A percentile compares a stretch with the other conserved stretches of the same genome.
Conservation (phyloP, 768 basidiomycete genomes). For the Gloeostereum incarnatum region DNA sequence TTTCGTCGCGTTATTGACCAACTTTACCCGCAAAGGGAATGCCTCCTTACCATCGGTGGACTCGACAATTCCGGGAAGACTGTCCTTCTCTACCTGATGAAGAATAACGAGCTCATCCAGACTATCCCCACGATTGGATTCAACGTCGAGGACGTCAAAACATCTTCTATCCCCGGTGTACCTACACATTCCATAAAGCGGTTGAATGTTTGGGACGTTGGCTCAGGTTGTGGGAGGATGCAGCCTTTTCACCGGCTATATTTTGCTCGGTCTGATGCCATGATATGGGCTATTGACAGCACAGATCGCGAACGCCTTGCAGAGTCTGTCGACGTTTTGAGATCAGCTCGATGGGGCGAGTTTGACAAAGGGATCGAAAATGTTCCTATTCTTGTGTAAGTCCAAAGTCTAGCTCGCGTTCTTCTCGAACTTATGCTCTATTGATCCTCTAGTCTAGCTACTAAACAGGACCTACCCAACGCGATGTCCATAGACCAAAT, state of each 20-base stretch:
- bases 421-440: neutral
- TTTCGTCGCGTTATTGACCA: no score
- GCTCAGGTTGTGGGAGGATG: slow-evolving; percentile 38
- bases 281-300: slow-evolving; percentile 62
- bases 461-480: slow-evolving; percentile 53
- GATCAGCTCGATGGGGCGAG: no score
- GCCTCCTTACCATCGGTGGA: no score
- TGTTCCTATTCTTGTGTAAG: no score
- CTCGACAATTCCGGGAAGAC: slow-evolving; percentile 34
- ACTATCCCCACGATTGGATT: slow-evolving; percentile 36
- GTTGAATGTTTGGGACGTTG: slow-evolving; percentile 57
- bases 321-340: slow-evolving; percentile 43
- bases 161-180: slow-evolving; percentile 10
- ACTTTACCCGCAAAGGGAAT: no score
- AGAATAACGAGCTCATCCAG: slow-evolving; percentile 24
- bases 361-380: no score
- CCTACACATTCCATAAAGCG: slow-evolving; percentile 28
- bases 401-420: no score
- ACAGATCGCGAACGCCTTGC: slow-evolving; percentile 36
- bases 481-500: slow-evolving; percentile 41
- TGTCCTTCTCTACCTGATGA: slow-evolving; percentile 34
- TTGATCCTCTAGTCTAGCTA: slow-evolving; percentile 33
- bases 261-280: slow-evolving; percentile 30
- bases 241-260: slow-evolving; percentile 28
- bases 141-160: slow-evolving; percentile 49